Evolutionary conservation across 805 yeast genomes (phyloP).

Genomic region (Debaryomyces castellii): DNA sequence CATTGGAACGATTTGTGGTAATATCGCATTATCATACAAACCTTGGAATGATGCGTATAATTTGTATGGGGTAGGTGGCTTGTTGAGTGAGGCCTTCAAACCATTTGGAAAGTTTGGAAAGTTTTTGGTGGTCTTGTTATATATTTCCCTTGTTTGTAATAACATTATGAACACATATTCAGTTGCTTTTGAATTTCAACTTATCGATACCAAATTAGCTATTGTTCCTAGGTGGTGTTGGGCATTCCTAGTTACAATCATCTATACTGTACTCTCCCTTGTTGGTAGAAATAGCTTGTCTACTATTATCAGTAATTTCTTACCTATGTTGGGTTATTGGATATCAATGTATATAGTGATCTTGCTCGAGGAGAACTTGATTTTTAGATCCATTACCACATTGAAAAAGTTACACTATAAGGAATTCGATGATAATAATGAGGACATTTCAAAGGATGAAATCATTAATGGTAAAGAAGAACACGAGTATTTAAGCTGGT

Average conservation of each 20-base stretch:
- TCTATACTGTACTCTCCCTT: slow-evolving; percentile 31
- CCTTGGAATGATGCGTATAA: slow-evolving; percentile 33
- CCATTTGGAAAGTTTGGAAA: slow-evolving; percentile 40
- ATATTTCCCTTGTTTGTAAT: slow-evolving; percentile 33
- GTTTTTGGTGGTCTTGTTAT: slow-evolving; percentile 29
- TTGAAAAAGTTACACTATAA: slow-evolving; percentile 23
- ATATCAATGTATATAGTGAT: slow-evolving; percentile 35
- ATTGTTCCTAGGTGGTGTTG: slow-evolving; percentile 38
- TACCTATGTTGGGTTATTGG: slow-evolving; percentile 45
- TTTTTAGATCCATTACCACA: slow-evolving; percentile 23
- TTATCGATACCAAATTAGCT: slow-evolving; percentile 26
- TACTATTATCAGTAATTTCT: slow-evolving; percentile 34
- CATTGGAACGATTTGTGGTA: slow-evolving; percentile 28
- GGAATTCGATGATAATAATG: slow-evolving; percentile 21
- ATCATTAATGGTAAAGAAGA: neutral
- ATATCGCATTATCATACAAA: slow-evolving; percentile 29
- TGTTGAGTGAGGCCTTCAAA: slow-evolving; percentile 26
- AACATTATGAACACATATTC: slow-evolving; percentile 39
- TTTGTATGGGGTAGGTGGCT: slow-evolving; percentile 31
- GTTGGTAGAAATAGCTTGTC: slow-evolving; percentile 34
- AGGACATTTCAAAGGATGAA: neutral
- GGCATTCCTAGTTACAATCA: slow-evolving; percentile 31
- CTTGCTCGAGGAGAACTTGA: slow-evolving; percentile 33
- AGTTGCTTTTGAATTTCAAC: slow-evolving; percentile 33
- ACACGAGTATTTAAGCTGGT: slow-evolving; percentile 2